A percentile compares a stretch with the other conserved stretches of the same genome.
Evolutionary conservation across 202 grass and related monocot species (phyloP).

Genomic region (Musa balbisiana): DNA sequence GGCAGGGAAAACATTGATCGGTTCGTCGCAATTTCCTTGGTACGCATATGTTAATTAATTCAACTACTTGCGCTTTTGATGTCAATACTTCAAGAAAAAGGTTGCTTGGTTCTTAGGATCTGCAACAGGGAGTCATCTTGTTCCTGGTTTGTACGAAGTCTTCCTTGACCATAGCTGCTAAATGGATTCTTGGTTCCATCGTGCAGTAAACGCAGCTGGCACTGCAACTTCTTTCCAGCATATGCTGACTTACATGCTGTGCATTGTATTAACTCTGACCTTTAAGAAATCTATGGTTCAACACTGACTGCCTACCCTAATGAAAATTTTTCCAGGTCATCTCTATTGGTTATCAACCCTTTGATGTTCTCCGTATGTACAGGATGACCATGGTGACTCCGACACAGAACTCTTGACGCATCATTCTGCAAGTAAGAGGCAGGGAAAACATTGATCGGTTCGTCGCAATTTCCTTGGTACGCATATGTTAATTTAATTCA

Average conservation of each 20-base stretch:
- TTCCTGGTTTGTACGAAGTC: too few relatives aligned
- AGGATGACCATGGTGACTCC: conserved; percentile 79
- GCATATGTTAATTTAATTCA: background rate
- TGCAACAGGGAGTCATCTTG: too few relatives aligned
- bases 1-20: conserved; percentile 63
- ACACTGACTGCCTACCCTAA: background rate
- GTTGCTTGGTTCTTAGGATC: background rate
- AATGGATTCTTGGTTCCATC: too few relatives aligned
- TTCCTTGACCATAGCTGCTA: too few relatives aligned
- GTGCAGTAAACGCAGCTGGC: too few relatives aligned
- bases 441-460: conserved; percentile 53
- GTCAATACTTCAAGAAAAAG: background rate
- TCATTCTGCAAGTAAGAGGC: conserved; percentile 60
- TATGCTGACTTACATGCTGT: too few relatives aligned
- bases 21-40: background rate
- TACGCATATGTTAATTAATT: background rate
- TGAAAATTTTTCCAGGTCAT: background rate
- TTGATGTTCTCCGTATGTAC: conserved; percentile 14
- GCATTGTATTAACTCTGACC: background rate
- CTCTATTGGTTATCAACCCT: background rate
- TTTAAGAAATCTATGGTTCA: background rate
- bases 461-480: background rate
- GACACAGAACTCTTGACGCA: conserved; percentile 51
- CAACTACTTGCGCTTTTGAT: background rate
- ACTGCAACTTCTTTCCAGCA: too few relatives aligned